Conservation (phyloP, 2,329 filamentous ascomycete genomes). For the Neopestalotiopsis sp. region DNA sequence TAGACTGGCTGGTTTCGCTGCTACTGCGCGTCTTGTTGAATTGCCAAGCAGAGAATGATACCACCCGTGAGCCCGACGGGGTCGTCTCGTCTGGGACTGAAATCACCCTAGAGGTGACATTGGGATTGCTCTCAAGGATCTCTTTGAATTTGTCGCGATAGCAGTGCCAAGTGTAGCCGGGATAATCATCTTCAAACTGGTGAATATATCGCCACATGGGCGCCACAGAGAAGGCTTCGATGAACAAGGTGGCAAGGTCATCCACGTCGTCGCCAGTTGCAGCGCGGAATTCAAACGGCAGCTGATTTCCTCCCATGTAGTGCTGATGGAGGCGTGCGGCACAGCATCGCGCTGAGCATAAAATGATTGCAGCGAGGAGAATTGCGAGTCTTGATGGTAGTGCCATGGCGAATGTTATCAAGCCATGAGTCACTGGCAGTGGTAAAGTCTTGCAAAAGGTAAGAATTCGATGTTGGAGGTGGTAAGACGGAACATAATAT, state of each 20-base stretch:
- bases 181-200: conserved; percentile 12
- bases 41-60: not conserved
- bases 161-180: conserved; percentile 10
- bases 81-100: conserved; percentile 5
- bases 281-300: conserved; percentile 13
- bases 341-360: not conserved
- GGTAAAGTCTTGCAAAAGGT: no score
- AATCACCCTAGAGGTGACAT: conserved; percentile 6
- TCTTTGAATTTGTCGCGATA: not conserved
- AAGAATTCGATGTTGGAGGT: not conserved
- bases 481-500: not conserved
- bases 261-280: not conserved
- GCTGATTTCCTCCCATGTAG: not conserved
- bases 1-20: not conserved
- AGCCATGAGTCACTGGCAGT: not conserved
- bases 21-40: conserved; percentile 5
- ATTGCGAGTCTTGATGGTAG: not conserved
- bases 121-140: not conserved
- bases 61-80: not conserved
- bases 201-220: conserved; percentile 2
- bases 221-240: conserved; percentile 8
- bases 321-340: not conserved
- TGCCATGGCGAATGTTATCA: not conserved
- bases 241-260: conserved; percentile 1
- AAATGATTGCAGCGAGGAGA: not conserved